phyloP scores from a whole-genome alignment of 176 grass and related monocot species.

The Lolium perenne region DNA sequence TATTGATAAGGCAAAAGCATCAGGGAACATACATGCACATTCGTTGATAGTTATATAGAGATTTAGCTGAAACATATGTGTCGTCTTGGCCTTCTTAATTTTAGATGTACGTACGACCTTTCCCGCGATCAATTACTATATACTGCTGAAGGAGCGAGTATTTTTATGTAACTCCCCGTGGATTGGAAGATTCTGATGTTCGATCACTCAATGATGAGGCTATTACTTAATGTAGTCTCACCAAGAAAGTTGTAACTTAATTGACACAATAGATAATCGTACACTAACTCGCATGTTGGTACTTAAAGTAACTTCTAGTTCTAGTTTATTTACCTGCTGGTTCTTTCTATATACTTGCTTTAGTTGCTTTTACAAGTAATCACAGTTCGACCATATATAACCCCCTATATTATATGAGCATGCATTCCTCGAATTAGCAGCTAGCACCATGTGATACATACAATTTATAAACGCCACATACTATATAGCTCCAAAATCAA shows the following conservation, averaged over 20 bases:
- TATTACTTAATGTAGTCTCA: conserved; percentile 57
- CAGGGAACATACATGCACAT: conserved; percentile 13
- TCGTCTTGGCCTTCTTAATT: conserved; percentile 53
- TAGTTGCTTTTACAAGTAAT: conserved; percentile 66
- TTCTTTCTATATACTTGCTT: conserved; percentile 56
- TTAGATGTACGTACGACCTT: conserved; percentile 54
- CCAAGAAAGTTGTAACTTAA: conserved; percentile 58
- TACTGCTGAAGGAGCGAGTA: conserved; percentile 38
- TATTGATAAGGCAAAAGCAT: conserved; percentile 19
- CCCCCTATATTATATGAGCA: conserved; percentile 53
- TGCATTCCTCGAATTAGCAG: conserved; percentile 59
- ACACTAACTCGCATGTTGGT: conserved; percentile 70
- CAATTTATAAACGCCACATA: conserved; percentile 54
- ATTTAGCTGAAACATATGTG: conserved; percentile 42
- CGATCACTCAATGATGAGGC: conserved; percentile 77
- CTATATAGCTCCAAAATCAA: conserved; percentile 54
- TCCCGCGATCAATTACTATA: conserved; percentile 47
- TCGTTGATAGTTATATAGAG: not conserved
- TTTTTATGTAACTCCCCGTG: conserved; percentile 54
- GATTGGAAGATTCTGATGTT: conserved; percentile 64
- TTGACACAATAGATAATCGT: conserved; percentile 60
- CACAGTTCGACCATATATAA: conserved; percentile 43
- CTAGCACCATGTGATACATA: conserved; percentile 39
- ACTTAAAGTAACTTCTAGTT: conserved; percentile 76
- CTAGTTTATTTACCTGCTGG: conserved; percentile 53